Base-by-base conservation (phyloP, 2,329 filamentous ascomycete species). In the Arthrobotrys musiformis region DNA sequence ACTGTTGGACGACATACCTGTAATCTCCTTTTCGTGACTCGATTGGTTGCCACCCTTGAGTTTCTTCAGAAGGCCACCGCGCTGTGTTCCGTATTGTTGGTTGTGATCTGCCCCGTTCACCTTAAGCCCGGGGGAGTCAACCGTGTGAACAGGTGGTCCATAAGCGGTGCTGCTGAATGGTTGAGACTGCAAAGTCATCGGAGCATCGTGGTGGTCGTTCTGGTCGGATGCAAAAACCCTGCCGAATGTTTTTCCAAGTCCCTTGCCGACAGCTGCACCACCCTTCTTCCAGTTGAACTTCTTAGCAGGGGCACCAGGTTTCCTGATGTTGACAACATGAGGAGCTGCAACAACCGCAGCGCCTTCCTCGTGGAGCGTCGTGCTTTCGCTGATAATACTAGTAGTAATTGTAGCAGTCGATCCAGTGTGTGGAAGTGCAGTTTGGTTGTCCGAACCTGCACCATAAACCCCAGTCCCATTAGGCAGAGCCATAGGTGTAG, bases 201-300 rank as follows among this genome's bases (percentile, higher is more conserved):
- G 86, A 82, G 80, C 90, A 86, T 63, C 88, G 86, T 93, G 93
- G 1, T 91, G 90, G 79, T 92, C 85, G 33, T 90, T 90, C 81
- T 92, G 91, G 78, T 79, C 70, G 66, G 91, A 91, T 60, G 90
- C 91, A 75, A 97, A 96, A 4, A 94, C 94, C 67, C 93, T 92
- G 84, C 97, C 97, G 83, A 98, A 90, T 63, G 94, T 93, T 85
- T 97, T 97, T 78, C 92, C 92, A 62, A 98, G 92, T 82, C 94
- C 94, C 84, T 97, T 97, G 28, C 94, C 94, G 81, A 98, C 91
- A 69, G 92, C 94, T 84, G 97, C 94, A 42, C 93, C 93, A 42
- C 93, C 93, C 86, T 96, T 97, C 87, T 97, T 97, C 94, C 95
- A 98, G 85, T 97, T 97, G 85, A 97, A 97, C 83, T 97, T 98